Base-by-base conservation (phyloP, 2,329 filamentous ascomycete species). In the Tolypocladium tundrense region DNA sequence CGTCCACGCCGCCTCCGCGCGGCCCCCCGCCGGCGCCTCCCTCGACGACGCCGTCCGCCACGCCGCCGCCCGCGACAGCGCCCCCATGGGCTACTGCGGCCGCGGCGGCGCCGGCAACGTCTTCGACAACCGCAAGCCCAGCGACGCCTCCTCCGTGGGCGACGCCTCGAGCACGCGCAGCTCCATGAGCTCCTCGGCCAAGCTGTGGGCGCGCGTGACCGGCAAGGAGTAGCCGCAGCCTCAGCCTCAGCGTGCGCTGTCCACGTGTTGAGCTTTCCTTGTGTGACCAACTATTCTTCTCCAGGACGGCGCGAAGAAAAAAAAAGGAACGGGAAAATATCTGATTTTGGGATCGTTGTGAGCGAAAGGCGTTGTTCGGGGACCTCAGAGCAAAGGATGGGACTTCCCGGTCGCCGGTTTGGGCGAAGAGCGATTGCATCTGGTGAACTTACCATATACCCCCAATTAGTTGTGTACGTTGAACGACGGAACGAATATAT, bases 31-130 rank as follows among this genome's bases (percentile, higher is more conserved):
- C 33, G 70, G 83, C 66, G 77, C 78, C 66, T 73, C 80, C 55
- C 76, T 80, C 58, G 79, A 81, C 58, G 70, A 83, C 58, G 72
- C 75, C 56, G 66, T 70, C 59, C 64, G 73, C 59, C 76, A 79
- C 60, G 76, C 79, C 61, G 62, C 77, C 65, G 63, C 73, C 68
- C 66, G 69, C 67, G 68, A 72, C 60, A 64, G 63, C 45, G 72
- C 75, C 57, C 67, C 75, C 58, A 77, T 79, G 68, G 88, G 86
- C 73, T 80, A 85, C 72, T 80, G 80, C 16, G 86, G 86, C 64
- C 84, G 86, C 57, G 86, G 86, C 63, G 86, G 86, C 60, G 85
- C 84, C 2, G 86, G 86, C 64, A 74, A 74, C 61, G 78, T 83
- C 61, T 89, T 84, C 61, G 89, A 89, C 72, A 84, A 87, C 69